phyloP scores from a whole-genome alignment of 2,329 filamentous ascomycete species.

The Beauveria medogensis region DNA sequence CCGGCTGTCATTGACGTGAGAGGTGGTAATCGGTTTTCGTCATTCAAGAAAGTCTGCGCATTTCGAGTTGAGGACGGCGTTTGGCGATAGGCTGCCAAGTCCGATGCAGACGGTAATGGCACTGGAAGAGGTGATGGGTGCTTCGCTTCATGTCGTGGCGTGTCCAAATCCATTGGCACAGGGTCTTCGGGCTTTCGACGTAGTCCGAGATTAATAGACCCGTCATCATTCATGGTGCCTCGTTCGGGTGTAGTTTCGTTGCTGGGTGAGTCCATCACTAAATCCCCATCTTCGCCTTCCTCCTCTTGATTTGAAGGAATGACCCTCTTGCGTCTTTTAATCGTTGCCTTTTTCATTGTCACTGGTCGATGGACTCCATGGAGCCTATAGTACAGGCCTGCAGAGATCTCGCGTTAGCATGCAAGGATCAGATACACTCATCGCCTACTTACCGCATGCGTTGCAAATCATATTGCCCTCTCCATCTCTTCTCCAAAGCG shows the following conservation, averaged over 20 bases:
- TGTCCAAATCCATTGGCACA: conserved; percentile 40
- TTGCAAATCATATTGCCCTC: conserved; percentile 97
- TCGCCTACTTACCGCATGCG: conserved; percentile 69
- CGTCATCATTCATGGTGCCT: conserved; percentile 54
- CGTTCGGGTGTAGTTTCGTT: conserved; percentile 36
- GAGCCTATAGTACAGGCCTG: conserved; percentile 91
- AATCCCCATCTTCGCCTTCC: conserved; percentile 40
- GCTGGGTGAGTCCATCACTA: conserved; percentile 32
- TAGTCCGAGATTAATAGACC: conserved; percentile 55
- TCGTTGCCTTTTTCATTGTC: conserved; percentile 98
- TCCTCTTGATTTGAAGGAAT: conserved; percentile 64
- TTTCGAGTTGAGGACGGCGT: conserved; percentile 31
- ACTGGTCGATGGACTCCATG: conserved; percentile 89
- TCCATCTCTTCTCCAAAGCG: conserved; percentile 90
- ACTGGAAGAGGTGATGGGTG: conserved; percentile 36
- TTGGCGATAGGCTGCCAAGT: conserved; percentile 46
- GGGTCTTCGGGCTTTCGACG: conserved; percentile 40
- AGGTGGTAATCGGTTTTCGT: conserved; percentile 53
- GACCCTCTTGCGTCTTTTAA: conserved; percentile 90
- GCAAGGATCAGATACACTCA: background rate
- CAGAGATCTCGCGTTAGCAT: background rate
- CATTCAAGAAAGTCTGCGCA: conserved; percentile 34
- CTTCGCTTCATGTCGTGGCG: conserved; percentile 33
- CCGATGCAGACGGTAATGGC: conserved; percentile 30
- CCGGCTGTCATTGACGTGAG: conserved; percentile 38